Conservation (phyloP, 2,329 filamentous ascomycete species). For the Arthrobotrys musiformis region DNA sequence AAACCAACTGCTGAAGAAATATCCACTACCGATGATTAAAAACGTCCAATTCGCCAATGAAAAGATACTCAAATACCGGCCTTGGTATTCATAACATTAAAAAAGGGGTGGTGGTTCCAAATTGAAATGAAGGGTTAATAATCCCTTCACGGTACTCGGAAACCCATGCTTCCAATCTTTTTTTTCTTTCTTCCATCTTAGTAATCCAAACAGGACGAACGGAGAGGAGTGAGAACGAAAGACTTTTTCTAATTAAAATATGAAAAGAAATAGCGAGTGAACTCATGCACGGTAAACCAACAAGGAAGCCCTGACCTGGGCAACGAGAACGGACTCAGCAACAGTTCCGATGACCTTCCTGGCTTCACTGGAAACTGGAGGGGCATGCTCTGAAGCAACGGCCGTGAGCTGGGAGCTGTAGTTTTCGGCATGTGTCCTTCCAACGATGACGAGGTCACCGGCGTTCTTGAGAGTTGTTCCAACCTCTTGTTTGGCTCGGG, state of each 20-base stretch:
- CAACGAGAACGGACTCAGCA: slow-evolving; percentile 65
- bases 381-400: slow-evolving; percentile 55
- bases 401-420: slow-evolving; percentile 50
- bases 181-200: not conserved
- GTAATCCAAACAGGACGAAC: not conserved
- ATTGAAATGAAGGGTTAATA: not conserved
- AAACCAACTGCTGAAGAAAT: not conserved
- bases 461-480: slow-evolving; percentile 72
- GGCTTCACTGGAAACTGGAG: slow-evolving; percentile 63
- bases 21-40: not conserved
- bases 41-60: not conserved
- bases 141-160: not conserved
- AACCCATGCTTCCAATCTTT: not conserved
- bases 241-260: slow-evolving; percentile 5
- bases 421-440: slow-evolving; percentile 65
- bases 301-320: slow-evolving; percentile 50
- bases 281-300: slow-evolving; percentile 47
- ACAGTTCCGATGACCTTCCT: slow-evolving; percentile 70
- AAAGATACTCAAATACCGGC: not conserved
- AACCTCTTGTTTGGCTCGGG: slow-evolving; percentile 69
- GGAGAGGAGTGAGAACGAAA: not conserved
- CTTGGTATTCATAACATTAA: not conserved
- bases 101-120: not conserved
- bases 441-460: slow-evolving; percentile 77
- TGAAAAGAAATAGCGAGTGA: not conserved